phyloP scores from a whole-genome alignment of 108 stramenopile genomes.

The Nitzschia sp. region DNA sequence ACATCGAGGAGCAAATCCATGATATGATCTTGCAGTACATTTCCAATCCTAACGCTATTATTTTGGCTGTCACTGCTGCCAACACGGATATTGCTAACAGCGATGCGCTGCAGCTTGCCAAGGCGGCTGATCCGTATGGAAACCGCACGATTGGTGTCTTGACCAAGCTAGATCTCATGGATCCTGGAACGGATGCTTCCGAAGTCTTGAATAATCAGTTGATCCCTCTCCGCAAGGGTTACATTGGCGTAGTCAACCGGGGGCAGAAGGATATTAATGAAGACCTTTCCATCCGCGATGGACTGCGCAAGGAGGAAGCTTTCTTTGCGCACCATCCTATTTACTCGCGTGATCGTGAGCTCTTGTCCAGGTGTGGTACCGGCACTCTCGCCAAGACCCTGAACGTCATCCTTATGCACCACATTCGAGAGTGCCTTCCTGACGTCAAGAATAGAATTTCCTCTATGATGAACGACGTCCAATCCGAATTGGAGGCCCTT shows the following conservation, averaged over 20 bases:
- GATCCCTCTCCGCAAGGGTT: conserved; percentile 92
- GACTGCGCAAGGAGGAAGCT: conserved; percentile 85
- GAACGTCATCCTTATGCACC: conserved; percentile 95
- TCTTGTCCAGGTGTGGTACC: conserved; percentile 77
- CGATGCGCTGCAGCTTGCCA: conserved; percentile 95
- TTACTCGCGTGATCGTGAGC: conserved; percentile 68
- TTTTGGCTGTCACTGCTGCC: conserved; percentile 95
- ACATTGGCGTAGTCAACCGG: conserved; percentile 96
- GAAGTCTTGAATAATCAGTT: conserved; percentile 91
- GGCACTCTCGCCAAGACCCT: conserved; percentile 75
- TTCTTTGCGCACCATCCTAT: conserved; percentile 94
- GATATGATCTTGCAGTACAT: conserved; percentile 92
- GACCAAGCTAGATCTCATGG: conserved; percentile 98
- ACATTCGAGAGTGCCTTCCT: conserved; percentile 96
- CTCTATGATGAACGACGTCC: conserved; percentile 88
- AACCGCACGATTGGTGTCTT: conserved; percentile 97
- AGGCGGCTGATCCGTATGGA: conserved; percentile 88
- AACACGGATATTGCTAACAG: conserved; percentile 98
- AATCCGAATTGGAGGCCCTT: conserved; percentile 85
- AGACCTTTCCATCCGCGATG: conserved; percentile 85
- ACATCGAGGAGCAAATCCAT: conserved; percentile 95
- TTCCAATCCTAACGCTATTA: conserved; percentile 93
- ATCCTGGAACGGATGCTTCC: conserved; percentile 95
- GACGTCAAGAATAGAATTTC: conserved; percentile 93
- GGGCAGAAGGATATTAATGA: conserved; percentile 95